Evolutionary conservation across 768 basidiomycete species (phyloP), one percentile per base, ranked within the genome.

Genomic region (Mycena venus): DNA sequence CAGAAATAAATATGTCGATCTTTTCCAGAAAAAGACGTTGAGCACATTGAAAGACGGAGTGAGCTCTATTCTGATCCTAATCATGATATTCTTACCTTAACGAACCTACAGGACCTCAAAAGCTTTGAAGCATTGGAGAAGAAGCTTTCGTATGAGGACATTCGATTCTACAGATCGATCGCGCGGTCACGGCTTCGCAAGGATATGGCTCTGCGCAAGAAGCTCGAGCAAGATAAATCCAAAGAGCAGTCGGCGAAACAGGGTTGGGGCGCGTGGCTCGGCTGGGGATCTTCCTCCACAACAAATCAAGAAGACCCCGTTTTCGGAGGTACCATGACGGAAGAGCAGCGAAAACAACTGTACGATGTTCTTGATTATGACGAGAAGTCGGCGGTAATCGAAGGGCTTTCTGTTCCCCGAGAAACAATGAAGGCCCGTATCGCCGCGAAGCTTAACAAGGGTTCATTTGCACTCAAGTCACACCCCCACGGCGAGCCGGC

Each of bases 161-260:
- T 99, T 62, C 93, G 98, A 4, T 98, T 99, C 84, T 99, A 99
- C 85, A 92, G 98, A 36, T 99, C 97, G 4, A 96, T 99, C 73
- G 95, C 96, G 0, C 92, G 95, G 31, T 96, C 96, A 3, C 92
- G 92, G 75, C 87, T 98, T 19, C 92, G 93, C 78, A 96, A 99
- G 81, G 96, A 99, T 78, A 87, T 91, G 25, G 95, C 91, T 3
- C 85, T 93, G 40, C 89, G 90, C 77, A 92, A 91, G 78, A 83
- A 89, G 47, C 88, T 96, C 66, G 94, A 95, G 78, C 92, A 92
- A 63, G 90, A 92, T 79, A 88, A 88, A 80, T 87, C 88, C 68
- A 87, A 88, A 70, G 84, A 88, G 74, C 87, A 90, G 70, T 69
- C 83, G 27, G 84, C 88, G 75, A 86, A 88, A 55, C 87, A 89